These are phyloP conservation scores for Myriosclerotinia curreyana DNA, from an alignment of 2,329 filamentous ascomycete species.

Conservation along the genomic window DNA sequence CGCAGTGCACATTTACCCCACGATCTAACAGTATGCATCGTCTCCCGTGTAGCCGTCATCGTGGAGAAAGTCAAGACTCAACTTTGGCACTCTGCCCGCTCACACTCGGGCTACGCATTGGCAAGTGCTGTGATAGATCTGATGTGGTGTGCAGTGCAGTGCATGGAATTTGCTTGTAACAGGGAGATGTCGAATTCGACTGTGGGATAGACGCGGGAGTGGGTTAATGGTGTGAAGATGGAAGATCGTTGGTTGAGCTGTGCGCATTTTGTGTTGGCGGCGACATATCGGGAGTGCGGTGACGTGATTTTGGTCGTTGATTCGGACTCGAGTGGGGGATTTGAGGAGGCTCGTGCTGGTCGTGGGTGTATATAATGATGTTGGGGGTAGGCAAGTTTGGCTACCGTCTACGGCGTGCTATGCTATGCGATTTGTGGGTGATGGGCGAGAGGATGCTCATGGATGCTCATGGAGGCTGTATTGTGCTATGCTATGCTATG, in stretches of 20 bases:
- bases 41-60: background rate
- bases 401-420: background rate
- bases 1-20: background rate
- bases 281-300: conserved; percentile 1
- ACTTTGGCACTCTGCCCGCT: no score
- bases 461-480: background rate
- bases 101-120: background rate
- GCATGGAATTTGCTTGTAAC: background rate
- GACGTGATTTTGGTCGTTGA: background rate
- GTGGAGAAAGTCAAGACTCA: conserved; percentile 1
- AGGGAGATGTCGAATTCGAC: no score
- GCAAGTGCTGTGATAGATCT: conserved; percentile 5
- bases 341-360: background rate
- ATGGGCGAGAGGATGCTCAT: background rate
- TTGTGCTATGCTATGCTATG: no score
- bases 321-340: background rate
- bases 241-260: conserved; percentile 18
- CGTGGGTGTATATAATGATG: background rate
- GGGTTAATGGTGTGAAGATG: background rate
- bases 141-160: background rate
- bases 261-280: background rate
- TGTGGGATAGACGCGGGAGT: background rate
- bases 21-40: background rate
- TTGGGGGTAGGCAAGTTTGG: background rate
- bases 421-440: background rate